Percentiles rank a stretch among this genome's conserved stretches.
These are phyloP conservation scores for Niveomyces coronatus DNA, from an alignment of 2,329 filamentous ascomycete genomes.

Conservation along the genomic window DNA sequence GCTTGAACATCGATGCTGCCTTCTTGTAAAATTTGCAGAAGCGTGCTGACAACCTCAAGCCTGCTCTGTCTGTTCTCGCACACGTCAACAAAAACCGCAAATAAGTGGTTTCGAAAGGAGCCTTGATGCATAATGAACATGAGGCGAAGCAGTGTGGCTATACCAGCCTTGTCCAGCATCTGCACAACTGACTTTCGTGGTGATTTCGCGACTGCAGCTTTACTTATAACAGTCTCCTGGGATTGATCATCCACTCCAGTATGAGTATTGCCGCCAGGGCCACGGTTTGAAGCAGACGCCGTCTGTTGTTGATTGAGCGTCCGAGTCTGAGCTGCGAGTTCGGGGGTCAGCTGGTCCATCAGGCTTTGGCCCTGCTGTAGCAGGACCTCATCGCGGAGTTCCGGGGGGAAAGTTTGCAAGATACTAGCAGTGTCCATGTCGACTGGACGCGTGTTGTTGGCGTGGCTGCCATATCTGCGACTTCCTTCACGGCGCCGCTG, in stretches of 20 bases:
- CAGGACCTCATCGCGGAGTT: conserved; percentile 74
- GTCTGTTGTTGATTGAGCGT: conserved; percentile 43
- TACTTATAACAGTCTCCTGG: conserved; percentile 22
- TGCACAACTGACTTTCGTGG: conserved; percentile 79
- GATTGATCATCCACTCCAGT: conserved; percentile 15
- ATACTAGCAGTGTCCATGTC: conserved; percentile 95
- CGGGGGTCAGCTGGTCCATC: conserved; percentile 71
- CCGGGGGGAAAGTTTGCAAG: conserved; percentile 77
- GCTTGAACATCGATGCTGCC: conserved; percentile 88
- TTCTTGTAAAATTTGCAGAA: conserved; percentile 90
- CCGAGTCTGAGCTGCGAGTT: conserved; percentile 78
- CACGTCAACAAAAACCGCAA: conserved; percentile 79
- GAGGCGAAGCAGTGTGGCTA: conserved; percentile 90
- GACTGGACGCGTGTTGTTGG: conserved; percentile 38
- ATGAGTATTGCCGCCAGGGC: conserved; percentile 20
- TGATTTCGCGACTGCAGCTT: conserved; percentile 47
- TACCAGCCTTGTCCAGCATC: conserved; percentile 91
- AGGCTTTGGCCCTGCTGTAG: conserved; percentile 87
- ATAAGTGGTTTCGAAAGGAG: conserved; percentile 73
- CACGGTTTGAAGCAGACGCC: conserved; percentile 16
- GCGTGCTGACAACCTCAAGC: conserved; percentile 82
- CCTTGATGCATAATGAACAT: conserved; percentile 96
- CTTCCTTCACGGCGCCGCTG: conserved; percentile 76
- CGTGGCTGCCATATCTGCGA: conserved; percentile 48
- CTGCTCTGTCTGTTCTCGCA: conserved; percentile 96